Conservation (phyloP, 2,329 filamentous ascomycete genomes). For the Blastomyces gilchristii region DNA sequence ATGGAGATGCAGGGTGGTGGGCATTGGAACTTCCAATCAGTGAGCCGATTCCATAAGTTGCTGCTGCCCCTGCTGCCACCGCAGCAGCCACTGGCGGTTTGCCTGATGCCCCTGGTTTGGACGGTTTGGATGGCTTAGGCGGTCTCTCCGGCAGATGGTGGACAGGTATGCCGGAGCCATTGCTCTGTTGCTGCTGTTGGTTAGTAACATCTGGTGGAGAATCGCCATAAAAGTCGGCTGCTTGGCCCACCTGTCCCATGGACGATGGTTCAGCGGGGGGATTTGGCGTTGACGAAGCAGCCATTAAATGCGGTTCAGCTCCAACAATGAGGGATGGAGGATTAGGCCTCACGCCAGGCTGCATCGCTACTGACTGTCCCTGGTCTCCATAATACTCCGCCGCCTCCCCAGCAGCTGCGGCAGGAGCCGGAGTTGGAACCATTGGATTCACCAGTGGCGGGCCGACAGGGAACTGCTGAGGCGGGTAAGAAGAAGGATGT, state of each 20-base stretch:
- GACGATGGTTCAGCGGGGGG: conserved; percentile 51
- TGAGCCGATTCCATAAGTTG: conserved; percentile 35
- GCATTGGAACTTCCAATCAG: conserved; percentile 3
- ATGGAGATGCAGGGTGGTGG: conserved; percentile 2
- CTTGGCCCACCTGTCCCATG: conserved; percentile 37
- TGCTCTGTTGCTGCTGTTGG: not conserved
- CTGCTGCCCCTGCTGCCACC: conserved; percentile 24
- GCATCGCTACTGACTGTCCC: conserved; percentile 48
- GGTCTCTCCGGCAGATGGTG: not conserved
- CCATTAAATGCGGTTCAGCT: conserved; percentile 46
- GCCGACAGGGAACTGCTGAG: not conserved
- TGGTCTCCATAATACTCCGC: conserved; percentile 55
- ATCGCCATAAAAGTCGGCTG: conserved; percentile 45
- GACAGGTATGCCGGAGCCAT: not conserved
- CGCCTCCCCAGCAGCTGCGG: conserved; percentile 45
- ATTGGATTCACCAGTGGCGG: conserved; percentile 8
- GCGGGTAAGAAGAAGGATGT: not conserved
- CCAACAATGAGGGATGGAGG: conserved; percentile 45
- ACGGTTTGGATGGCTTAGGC: conserved; percentile 22
- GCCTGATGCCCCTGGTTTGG: conserved; percentile 22
- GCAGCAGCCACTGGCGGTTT: conserved; percentile 23
- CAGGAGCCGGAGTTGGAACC: not conserved
- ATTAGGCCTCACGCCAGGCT: conserved; percentile 50
- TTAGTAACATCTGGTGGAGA: conserved; percentile 1
- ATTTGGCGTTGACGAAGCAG: conserved; percentile 41